Evolutionary conservation across 257 asterid species (phyloP), one percentile per base, ranked within the genome.

Genomic region (Phtheirospermum japonicum): DNA sequence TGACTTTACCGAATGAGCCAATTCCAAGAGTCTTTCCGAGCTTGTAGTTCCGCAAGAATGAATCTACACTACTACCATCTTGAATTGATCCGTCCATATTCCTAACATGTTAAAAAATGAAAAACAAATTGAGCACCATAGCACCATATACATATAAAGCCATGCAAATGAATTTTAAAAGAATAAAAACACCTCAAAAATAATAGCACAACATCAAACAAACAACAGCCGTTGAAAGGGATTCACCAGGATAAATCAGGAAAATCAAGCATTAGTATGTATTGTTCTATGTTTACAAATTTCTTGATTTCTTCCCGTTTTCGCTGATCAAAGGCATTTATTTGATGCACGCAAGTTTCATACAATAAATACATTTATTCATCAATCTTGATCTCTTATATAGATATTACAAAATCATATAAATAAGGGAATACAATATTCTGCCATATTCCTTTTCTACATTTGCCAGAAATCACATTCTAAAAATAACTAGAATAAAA

Each of bases 1-100:
- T 86, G 54, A 89, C 97, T 81, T 86, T 89, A 51, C 95, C 97
- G 30, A 89, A 89, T 18, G 97, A 81, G 65, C 97, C 97, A 45
- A 86, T 86, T 64, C 97, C 97, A 63, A 89, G 89, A n/a, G n/a
- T n/a, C n/a, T n/a, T n/a, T n/a, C n/a, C n/a, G n/a, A n/a, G n/a
- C n/a, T n/a, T n/a, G n/a, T 89, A 89, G 84, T 84, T 84, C 65
- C 89, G 68, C 34, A 89, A 62, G 64, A 81, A 86, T 9, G 85
- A 68, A 67, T 86, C 95, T 66, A 80, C 89, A 54, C 87, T 82
- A 66, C 82, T 76, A 54, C 73, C 77, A 11, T 73, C 84, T 71
- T 80, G 94, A 59, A 59, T 50, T 49, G 89, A 66, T 60, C 89
- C 86, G 54, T 86, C 97, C 97, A 89, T 89, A 39, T 54, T 68